Evolutionary conservation across 2,329 filamentous ascomycete species (phyloP), one percentile per base, ranked within the genome.

Genomic region (Scytalidium sp.): DNA sequence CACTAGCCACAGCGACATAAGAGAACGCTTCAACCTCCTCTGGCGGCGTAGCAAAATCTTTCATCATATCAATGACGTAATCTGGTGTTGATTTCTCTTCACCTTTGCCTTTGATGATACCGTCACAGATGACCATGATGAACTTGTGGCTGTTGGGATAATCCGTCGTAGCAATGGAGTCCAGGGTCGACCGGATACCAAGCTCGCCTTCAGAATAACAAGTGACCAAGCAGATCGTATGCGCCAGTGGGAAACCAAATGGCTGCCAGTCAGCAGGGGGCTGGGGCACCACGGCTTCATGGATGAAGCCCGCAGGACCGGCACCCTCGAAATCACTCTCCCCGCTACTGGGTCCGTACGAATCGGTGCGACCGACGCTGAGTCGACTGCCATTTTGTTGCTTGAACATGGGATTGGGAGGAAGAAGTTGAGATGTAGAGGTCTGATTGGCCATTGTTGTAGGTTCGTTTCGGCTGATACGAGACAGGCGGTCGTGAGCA

Each of bases 71-170:
- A 49, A 99, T 74, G 57, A 88, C 86, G 59, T 95, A 89, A 11
- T 99, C 94, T 1, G 94, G 94, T 0, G 94, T 99, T 3, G 91
- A 88, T 61, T 88, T 74, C 8, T 78, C 73, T 70, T 99, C 94
- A 44, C 95, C 94, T 63, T 95, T 83, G 58, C 95, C 95, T 73
- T 97, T 97, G 76, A 99, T 96, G 65, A 97, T 82, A 71, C 94
- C 94, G 68, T 99, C 94, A 71, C 94, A 99, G 61, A 99, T 89
- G 61, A 97, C 89, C 52, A 99, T 79, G 60, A 99, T 94, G 22
- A 92, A 83, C 72, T 99, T 99, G 79, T 99, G 95, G 68, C 93
- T 97, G 78, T 99, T 99, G 45, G 94, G 94, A 62, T 99, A 99
- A 69, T 99, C 95, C 3, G 94, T 99, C 71, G 90, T 96, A 45